These are phyloP conservation scores for Cladorrhinum sp. DNA, from an alignment of 2,329 filamentous ascomycete species.

Conservation along the genomic window DNA sequence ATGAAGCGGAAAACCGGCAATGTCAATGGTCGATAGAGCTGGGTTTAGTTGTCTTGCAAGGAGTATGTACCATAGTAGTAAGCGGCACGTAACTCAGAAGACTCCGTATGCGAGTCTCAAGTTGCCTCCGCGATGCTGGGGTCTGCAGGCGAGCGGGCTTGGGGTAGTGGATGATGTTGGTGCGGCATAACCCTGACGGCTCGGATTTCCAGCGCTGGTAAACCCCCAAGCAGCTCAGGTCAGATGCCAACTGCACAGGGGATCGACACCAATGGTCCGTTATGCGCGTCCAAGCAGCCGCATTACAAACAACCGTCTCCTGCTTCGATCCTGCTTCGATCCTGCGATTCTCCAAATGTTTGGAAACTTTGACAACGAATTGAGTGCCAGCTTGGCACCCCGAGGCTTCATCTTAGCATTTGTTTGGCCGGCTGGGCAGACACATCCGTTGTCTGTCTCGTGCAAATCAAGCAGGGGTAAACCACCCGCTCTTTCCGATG, in stretches of 20 bases:
- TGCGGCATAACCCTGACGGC: constrained; percentile 20
- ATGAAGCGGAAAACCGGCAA: constrained; percentile 3
- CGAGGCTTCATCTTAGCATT: constrained; percentile 10
- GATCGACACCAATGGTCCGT: constrained; percentile 23
- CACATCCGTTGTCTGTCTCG: constrained; percentile 13
- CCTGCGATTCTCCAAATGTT: constrained; percentile 18
- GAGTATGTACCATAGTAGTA: neutral
- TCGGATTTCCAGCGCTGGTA: constrained; percentile 19
- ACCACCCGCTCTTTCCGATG: constrained; percentile 5
- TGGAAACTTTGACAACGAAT: constrained; percentile 23
- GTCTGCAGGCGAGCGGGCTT: constrained; percentile 28
- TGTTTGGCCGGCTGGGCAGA: constrained; percentile 29
- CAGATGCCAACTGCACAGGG: constrained; percentile 6
- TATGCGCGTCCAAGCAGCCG: constrained; percentile 13
- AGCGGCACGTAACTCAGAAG: neutral
- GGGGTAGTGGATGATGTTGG: constrained; percentile 17
- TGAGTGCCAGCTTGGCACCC: neutral
- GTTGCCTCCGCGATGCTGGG: constrained; percentile 24
- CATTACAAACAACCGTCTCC: constrained; percentile 14
- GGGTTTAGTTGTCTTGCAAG: neutral
- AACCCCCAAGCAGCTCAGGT: constrained; percentile 14
- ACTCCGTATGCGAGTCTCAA: constrained; percentile 24
- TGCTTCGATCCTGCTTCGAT: constrained; percentile 11
- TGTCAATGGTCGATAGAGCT: constrained; percentile 5
- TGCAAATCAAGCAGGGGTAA: constrained; percentile 14